Evolutionary conservation across 805 yeast genomes (phyloP), one percentile per base, ranked within the genome.

Genomic region (Candida ipomoeae): DNA sequence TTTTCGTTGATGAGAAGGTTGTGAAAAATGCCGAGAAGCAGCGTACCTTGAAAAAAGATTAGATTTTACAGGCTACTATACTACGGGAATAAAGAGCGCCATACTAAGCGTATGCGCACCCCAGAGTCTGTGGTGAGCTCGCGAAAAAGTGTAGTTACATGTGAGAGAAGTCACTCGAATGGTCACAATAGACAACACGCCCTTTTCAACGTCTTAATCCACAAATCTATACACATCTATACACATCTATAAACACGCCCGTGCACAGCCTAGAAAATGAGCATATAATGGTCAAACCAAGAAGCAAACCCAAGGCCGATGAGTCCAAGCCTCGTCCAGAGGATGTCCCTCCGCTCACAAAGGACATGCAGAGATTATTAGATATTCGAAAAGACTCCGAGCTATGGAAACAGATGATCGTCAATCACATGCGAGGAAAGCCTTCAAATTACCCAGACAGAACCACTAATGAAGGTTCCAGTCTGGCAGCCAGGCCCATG

Each of bases 21-120:
- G 87, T 94, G 20, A 80, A 88, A 63, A 87, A 86, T 63, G 97
- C 98, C 1, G 98, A 94, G 66, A 89, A 91, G 67, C 98, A 94
- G 69, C 79, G 97, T 65, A 91, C 92, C 0, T 67, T 91, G 70
- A 88, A 86, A 70, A 85, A 77, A 64, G 87, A 85, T 61, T 84
- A 62, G 49, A 17, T 41, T 35, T 17, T 14, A 17, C 14, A n/a
- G 33, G 18, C 13, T 8, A 39, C 10, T n/a, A 14, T 29, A 13
- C 35, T 29, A 39, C 29, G 29, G 13, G 29, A 26, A 26, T 8
- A 26, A 23, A 26, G 29, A 26, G 29, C 29, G 29, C 11, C 29
- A 26, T 26, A 26, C n/a, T 8, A 26, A 17, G 14, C 34, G 34
- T 11, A 17, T 11, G 43, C 34, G 43, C 43, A 40, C 43, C 43